phyloP scores from a whole-genome alignment of 768 basidiomycete genomes.

The Psilocybe subaeruginosa region DNA sequence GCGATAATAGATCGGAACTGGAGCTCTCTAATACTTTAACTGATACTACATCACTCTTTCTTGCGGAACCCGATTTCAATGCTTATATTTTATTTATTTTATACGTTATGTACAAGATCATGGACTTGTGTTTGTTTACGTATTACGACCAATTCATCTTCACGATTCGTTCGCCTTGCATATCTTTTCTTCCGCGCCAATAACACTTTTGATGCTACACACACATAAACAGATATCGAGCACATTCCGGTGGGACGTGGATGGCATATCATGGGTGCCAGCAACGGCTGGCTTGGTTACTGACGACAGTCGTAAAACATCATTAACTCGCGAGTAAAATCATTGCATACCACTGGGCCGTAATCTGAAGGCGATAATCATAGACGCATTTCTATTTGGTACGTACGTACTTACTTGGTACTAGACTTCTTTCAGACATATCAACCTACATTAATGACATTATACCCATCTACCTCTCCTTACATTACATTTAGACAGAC shows the following conservation, averaged over 20 bases:
- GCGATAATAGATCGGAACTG: slow-evolving; percentile 25
- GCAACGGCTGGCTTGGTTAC: not conserved
- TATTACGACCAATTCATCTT: slow-evolving; percentile 10
- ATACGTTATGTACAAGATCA: slow-evolving; percentile 22
- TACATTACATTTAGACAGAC: not conserved
- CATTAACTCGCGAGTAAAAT: not conserved
- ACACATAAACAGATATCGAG: too few species aligned
- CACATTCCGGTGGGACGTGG: not conserved
- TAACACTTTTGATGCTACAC: not conserved
- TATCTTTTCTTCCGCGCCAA: not conserved
- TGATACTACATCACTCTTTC: slow-evolving; percentile 1
- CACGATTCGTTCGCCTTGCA: not conserved
- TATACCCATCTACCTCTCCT: not conserved
- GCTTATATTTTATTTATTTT: slow-evolving; percentile 9
- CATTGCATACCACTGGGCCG: too few species aligned
- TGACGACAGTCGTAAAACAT: not conserved
- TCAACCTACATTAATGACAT: too few species aligned
- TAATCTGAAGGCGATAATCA: too few species aligned
- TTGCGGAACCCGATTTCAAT: not conserved
- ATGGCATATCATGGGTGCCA: not conserved
- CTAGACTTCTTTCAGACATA: too few species aligned
- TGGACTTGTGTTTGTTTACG: slow-evolving; percentile 17
- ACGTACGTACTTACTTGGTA: not conserved
- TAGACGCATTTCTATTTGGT: not conserved
- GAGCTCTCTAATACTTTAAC: not conserved